Percentiles rank a stretch among this genome's conserved stretches.
Conservation (phyloP, 2,329 filamentous ascomycete genomes). For the Ceratocystiopsis minuta region DNA sequence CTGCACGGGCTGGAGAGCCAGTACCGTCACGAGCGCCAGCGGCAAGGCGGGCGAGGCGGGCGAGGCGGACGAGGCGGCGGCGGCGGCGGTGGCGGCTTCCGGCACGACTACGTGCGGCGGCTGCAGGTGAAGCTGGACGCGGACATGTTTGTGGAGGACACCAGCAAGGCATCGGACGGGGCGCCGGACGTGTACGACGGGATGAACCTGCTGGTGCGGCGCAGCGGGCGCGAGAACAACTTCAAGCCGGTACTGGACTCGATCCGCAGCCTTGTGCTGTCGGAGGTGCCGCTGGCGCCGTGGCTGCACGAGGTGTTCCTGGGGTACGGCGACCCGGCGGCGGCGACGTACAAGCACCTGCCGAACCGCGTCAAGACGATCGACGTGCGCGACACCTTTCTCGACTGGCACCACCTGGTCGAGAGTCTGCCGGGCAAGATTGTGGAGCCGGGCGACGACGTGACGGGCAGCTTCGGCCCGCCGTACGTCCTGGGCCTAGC, state of each 20-base stretch:
- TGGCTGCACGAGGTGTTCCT: conserved; percentile 96
- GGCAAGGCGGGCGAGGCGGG: conserved; percentile 12
- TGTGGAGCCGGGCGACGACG: conserved; percentile 59
- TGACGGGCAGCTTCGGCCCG: conserved; percentile 58
- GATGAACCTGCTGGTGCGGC: conserved; percentile 72
- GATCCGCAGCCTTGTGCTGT: conserved; percentile 68
- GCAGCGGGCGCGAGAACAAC: conserved; percentile 83
- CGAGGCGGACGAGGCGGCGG: conserved; percentile 31
- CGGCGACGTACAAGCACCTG: conserved; percentile 71
- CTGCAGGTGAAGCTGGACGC: conserved; percentile 71
- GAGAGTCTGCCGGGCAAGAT: conserved; percentile 79
- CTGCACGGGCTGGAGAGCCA: conserved; percentile 76
- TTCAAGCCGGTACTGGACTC: conserved; percentile 89
- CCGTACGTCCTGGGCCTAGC: conserved; percentile 68
- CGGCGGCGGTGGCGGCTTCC: conserved; percentile 31
- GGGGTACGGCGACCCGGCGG: conserved; percentile 86
- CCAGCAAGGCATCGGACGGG: conserved; percentile 43
- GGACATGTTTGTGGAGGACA: conserved; percentile 59
- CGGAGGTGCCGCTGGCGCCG: conserved; percentile 66
- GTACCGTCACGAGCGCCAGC: conserved; percentile 51
- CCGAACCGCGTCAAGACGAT: conserved; percentile 59
- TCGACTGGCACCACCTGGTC: conserved; percentile 87
- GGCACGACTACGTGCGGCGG: conserved; percentile 42
- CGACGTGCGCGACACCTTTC: conserved; percentile 85
- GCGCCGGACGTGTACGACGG: conserved; percentile 63